phyloP scores from a whole-genome alignment of 495 filamentous ascomycete species.

The Lasiosphaeria hispida region DNA sequence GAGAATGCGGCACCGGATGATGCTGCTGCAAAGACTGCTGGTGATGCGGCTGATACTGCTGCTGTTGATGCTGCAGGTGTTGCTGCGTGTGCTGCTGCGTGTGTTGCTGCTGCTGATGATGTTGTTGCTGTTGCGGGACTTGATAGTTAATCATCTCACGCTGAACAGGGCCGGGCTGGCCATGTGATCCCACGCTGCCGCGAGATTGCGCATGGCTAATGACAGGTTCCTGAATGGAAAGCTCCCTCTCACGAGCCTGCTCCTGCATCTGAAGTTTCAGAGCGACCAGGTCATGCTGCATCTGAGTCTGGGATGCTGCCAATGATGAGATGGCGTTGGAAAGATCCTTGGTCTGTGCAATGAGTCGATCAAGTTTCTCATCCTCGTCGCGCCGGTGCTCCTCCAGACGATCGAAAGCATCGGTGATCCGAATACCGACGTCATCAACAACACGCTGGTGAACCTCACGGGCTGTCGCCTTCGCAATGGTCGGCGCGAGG shows the following conservation, averaged over 20 bases:
- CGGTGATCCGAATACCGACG: constrained; percentile 35
- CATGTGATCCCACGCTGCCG: constrained; percentile 23
- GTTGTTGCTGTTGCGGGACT: constrained; percentile 16
- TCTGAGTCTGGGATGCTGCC: constrained; percentile 56
- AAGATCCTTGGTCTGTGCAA: constrained; percentile 65
- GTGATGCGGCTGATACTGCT: constrained; percentile 19
- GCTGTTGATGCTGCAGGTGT: constrained; percentile 13
- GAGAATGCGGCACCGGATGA: background rate
- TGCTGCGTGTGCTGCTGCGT: constrained; percentile 22
- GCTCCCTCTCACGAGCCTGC: constrained; percentile 20
- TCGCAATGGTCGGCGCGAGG: constrained; percentile 64
- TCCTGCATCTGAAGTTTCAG: constrained; percentile 28
- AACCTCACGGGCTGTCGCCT: constrained; percentile 52
- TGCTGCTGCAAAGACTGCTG: constrained; percentile 33
- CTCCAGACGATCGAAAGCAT: constrained; percentile 54
- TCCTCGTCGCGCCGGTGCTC: constrained; percentile 66
- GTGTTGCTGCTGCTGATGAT: constrained; percentile 31
- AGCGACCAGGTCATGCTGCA: constrained; percentile 23
- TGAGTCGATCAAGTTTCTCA: constrained; percentile 81
- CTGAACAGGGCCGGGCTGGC: constrained; percentile 11
- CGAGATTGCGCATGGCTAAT: constrained; percentile 18
- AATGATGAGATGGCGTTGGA: constrained; percentile 70
- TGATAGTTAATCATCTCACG: constrained; percentile 28
- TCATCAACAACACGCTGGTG: constrained; percentile 48
- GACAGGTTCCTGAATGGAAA: constrained; percentile 5